Evolutionary conservation across 1,139 yeast species (phyloP), one percentile per base, ranked within the genome.

Genomic region (Arxiozyma slooffiae): DNA sequence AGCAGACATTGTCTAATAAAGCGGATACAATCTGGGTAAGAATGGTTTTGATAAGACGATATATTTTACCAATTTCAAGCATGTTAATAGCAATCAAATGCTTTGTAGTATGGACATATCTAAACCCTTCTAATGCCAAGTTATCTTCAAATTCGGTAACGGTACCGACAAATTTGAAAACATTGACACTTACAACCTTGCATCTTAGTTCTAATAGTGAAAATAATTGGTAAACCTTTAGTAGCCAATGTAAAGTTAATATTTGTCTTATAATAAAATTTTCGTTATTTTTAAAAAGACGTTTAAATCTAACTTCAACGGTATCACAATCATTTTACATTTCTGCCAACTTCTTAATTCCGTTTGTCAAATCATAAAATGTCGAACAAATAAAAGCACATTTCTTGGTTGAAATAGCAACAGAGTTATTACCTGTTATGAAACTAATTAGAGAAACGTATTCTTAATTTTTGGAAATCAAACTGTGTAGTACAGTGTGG

Each of bases 61-160:
- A 85, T 53, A 89, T 71, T 62, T 82, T 85, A 23, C 97, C 97
- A 20, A 67, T 59, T 49, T 73, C 78, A 2, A 94, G 85, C 85
- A 84, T 81, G 66, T 92, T 92, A 59, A 86, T 81, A 16, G 94
- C 92, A 69, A 89, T 79, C 62, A 90, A 73, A 4, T 96, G 96
- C 55, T 75, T 74, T 14, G 64, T 58, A 48, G 71, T 68, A 61
- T 81, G 81, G 2, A 64, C 45, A 0, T 69, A 54, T 64, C 90
- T 79, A 73, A 90, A 92, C 23, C 67, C 65, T 64, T 88, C 96
- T 53, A 90, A 72, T 2, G 69, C 71, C 55, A 84, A 69, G 67
- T 92, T 92, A 63, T 89, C 96, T 44, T 71, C 70, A 60, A 86
- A 73, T 1, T 69, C 60, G 1, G 70, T 63, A 8, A 97, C 96